phyloP scores from a whole-genome alignment of 2,329 filamentous ascomycete species.

The Alternaria triticimaculans region DNA sequence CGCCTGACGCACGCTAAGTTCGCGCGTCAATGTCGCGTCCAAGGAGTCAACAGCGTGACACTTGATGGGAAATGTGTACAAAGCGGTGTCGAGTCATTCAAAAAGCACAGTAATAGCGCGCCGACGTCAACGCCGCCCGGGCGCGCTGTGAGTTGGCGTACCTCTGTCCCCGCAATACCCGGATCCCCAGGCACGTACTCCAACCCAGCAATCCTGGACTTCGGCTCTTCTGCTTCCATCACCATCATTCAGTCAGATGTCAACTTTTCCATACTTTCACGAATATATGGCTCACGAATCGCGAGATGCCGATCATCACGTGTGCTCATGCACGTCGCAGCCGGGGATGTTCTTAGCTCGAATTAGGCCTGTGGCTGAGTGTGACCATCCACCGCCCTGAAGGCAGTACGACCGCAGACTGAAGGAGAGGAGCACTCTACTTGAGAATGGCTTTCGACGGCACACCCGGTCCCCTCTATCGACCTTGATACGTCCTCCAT shows the following conservation, averaged over 20 bases:
- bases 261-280: not conserved
- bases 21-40: conserved; percentile 21
- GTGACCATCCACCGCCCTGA: conserved; percentile 18
- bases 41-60: not conserved
- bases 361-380: conserved; percentile 21
- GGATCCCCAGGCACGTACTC: conserved; percentile 1
- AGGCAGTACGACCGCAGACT: not conserved
- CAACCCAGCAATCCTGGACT: not conserved
- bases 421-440: not conserved
- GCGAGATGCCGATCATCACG: conserved; percentile 22
- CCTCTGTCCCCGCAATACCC: conserved; percentile 16
- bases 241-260: not conserved
- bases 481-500: conserved; percentile 13
- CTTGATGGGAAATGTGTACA: not conserved
- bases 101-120: conserved; percentile 5
- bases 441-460: conserved; percentile 9
- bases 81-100: not conserved
- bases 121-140: conserved; percentile 7
- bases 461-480: conserved; percentile 13
- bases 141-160: conserved; percentile 14
- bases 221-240: not conserved
- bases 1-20: conserved; percentile 8
- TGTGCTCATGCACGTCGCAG: conserved; percentile 37
- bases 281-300: not conserved
- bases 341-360: conserved; percentile 23